Base-by-base conservation (phyloP, 768 basidiomycete genomes). In the Phaeolepiota aurea region DNA sequence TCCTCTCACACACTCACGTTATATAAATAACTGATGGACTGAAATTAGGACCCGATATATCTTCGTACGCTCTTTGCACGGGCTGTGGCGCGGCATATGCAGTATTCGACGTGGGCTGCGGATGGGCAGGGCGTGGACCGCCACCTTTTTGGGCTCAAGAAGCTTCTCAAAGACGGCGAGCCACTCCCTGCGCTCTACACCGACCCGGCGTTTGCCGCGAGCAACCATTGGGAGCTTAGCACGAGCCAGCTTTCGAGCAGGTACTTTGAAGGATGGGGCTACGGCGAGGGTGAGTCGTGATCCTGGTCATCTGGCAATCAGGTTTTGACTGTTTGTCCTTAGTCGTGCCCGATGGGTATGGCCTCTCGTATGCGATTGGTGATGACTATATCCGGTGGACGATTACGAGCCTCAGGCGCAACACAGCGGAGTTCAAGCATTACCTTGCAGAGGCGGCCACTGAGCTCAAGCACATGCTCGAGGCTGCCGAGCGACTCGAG, bases 101-200 rank as follows among this genome's bases (percentile, higher is more conserved):
- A 86, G 59, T 97, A 97, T 56, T 77, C 85, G 2, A 68, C 74
- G 2, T 93, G 90, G 86, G 93, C 94, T 0, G 87, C 91, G 1
- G 88, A 94, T 45, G 96, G 86, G 1, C 82, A 87, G 58, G 96
- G 93, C 33, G 90, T 99, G 15, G 94, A 98, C 61, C 72, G 94
- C 22, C 96, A 99, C 61, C 65, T 98, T 44, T 97, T 93, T 59
- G 96, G 93, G 5, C 64, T 99, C 50, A 93, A 87, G 68, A 85
- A 81, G 68, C 65, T 87, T 51, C 49, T 97, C 35, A 65, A 70
- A 39, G 74, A 77, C 7, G 87, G 79, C 20, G 93, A 97, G 60
- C 52, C 64, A 22, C 45, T 81, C 23, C 93, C 88, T 1, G 76
- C 61, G 46, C 66, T 96, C 2, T 93, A 88, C 66, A 71, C 54